A percentile compares a stretch with the other conserved stretches of the same genome.
Evolutionary conservation across 1,139 yeast species (phyloP).

Genomic region (Lodderomyces jiufengensis): DNA sequence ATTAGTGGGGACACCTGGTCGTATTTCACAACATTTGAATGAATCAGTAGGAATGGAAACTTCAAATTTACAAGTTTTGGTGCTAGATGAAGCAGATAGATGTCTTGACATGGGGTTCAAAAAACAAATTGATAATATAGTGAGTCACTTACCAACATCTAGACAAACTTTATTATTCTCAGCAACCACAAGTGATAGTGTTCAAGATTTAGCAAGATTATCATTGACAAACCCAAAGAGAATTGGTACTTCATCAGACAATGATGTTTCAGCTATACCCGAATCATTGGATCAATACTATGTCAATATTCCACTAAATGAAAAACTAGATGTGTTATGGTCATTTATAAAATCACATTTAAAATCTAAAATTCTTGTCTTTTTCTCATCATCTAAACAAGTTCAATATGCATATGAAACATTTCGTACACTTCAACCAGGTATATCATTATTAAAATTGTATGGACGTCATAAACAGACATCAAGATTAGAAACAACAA

Average conservation of each 20-base stretch:
- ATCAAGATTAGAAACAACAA: slow-evolving; percentile 85
- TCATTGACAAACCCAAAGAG: slow-evolving; percentile 78
- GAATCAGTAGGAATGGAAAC: slow-evolving; percentile 86
- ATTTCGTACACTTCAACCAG: slow-evolving; percentile 90
- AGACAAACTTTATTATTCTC: slow-evolving; percentile 89
- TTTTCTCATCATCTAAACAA: slow-evolving; percentile 89
- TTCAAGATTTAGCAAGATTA: slow-evolving; percentile 82
- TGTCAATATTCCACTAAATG: slow-evolving; percentile 65
- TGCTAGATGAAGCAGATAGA: slow-evolving; percentile 94
- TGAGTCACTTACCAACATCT: slow-evolving; percentile 75
- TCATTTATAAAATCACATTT: slow-evolving; percentile 88
- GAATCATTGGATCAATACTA: slow-evolving; percentile 81
- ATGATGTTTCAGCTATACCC: slow-evolving; percentile 64
- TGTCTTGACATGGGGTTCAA: slow-evolving; percentile 96
- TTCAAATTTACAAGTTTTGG: slow-evolving; percentile 74
- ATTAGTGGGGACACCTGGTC: slow-evolving; percentile 93
- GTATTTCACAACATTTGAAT: slow-evolving; percentile 91
- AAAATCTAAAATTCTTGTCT: slow-evolving; percentile 80
- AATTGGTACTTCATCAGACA: slow-evolving; percentile 58
- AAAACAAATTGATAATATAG: slow-evolving; percentile 79
- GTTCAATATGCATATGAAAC: slow-evolving; percentile 92
- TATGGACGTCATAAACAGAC: slow-evolving; percentile 97
- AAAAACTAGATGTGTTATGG: slow-evolving; percentile 82
- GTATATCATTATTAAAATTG: slow-evolving; percentile 84
- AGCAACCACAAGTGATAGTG: slow-evolving; percentile 90